Evolutionary conservation across 768 basidiomycete species (phyloP).

Genomic region (Tephrocybe sp.): DNA sequence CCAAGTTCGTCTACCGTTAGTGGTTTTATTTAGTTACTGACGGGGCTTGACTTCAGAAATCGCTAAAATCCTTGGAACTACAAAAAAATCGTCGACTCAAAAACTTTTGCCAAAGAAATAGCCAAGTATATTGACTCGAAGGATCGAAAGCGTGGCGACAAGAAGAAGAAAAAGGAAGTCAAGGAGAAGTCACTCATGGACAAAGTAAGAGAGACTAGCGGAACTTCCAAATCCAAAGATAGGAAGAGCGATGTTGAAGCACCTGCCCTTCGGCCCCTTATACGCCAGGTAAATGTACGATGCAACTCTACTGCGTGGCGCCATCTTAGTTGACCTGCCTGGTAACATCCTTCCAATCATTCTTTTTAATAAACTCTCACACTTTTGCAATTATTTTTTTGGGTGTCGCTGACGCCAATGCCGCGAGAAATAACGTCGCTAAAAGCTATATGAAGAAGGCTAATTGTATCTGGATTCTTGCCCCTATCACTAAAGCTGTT

Average conservation of each 20-base stretch:
- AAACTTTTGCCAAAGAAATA: conserved; percentile 51
- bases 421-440: conserved; percentile 59
- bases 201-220: conserved; percentile 23
- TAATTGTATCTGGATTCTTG: conserved; percentile 64
- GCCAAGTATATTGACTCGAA: conserved; percentile 66
- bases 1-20: conserved; percentile 31
- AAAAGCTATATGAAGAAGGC: conserved; percentile 68
- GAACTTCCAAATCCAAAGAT: conserved; percentile 19
- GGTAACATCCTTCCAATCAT: conserved; percentile 27
- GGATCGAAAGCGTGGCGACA: conserved; percentile 52
- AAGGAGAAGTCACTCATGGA: conserved; percentile 36
- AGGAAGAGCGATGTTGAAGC: conserved; percentile 24
- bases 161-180: conserved; percentile 28
- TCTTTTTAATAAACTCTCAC: background rate
- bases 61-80: conserved; percentile 45
- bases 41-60: conserved; percentile 31
- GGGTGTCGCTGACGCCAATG: conserved; percentile 65
- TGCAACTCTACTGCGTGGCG: conserved; percentile 51
- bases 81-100: conserved; percentile 53
- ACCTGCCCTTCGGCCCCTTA: conserved; percentile 60
- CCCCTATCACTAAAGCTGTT: conserved; percentile 61
- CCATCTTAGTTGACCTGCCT: conserved; percentile 61
- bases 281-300: conserved; percentile 59
- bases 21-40: background rate
- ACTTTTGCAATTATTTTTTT: background rate